These are phyloP conservation scores for Quaeritorhiza haematococci DNA, from an alignment of 371 early-diverging fungal genomes.

Conservation along the genomic window DNA sequence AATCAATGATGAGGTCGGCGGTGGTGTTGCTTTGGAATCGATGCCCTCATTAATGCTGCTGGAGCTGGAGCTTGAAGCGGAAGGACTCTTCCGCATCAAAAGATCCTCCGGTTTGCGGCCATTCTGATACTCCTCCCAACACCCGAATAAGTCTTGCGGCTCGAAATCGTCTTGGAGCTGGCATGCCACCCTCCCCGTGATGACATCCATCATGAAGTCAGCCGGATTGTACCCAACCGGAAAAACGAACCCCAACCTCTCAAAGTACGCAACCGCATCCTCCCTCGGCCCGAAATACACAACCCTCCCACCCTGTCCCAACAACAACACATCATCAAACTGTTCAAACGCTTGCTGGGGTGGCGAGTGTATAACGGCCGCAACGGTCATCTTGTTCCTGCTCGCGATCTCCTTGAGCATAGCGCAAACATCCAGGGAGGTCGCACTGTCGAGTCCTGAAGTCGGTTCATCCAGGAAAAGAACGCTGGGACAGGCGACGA, in stretches of 20 bases:
- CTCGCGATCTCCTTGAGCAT: constrained; percentile 54
- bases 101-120: constrained; percentile 7
- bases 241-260: constrained; percentile 51
- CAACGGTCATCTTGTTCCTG: constrained; percentile 56
- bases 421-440: constrained; percentile 60
- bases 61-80: too few species aligned
- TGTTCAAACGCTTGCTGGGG: constrained; percentile 56
- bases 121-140: constrained; percentile 15
- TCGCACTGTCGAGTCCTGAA: constrained; percentile 72
- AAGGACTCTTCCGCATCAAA: too few species aligned
- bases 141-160: constrained; percentile 16
- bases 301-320: constrained; percentile 48
- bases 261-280: constrained; percentile 46
- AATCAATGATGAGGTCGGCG: constrained; percentile 3
- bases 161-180: constrained; percentile 3
- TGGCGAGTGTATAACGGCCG: constrained; percentile 73
- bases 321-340: constrained; percentile 57
- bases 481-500: constrained; percentile 76
- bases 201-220: constrained; percentile 56
- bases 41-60: too few species aligned
- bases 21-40: not conserved
- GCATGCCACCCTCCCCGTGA: constrained; percentile 21
- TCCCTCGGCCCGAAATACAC: constrained; percentile 47
- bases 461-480: constrained; percentile 74
- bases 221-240: constrained; percentile 48